Percentiles rank a stretch among this genome's conserved stretches.
Conservation (phyloP, 192 early-diverging fungal genomes). For the Coemansia erecta region DNA sequence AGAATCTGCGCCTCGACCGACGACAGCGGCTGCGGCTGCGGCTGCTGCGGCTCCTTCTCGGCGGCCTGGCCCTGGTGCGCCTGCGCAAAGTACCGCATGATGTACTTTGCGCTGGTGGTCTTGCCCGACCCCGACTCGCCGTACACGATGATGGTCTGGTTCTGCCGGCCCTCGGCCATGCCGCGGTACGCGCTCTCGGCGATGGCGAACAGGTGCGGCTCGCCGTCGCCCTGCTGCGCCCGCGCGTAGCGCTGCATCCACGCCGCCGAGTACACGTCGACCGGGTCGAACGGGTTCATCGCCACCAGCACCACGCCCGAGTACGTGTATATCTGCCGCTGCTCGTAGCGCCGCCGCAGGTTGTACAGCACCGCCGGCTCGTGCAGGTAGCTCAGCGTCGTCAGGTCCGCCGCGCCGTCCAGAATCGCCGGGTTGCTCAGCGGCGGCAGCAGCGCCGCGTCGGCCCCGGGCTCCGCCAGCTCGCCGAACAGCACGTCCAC, state of each 20-base stretch:
- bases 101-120: conserved; percentile 93
- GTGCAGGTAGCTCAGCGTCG: conserved; percentile 88
- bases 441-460: conserved; percentile 67
- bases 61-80: conserved; percentile 73
- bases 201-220: conserved; percentile 99
- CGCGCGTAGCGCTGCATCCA: conserved; percentile 87
- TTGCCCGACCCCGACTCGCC: conserved; percentile 98
- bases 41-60: no score
- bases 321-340: conserved; percentile 96
- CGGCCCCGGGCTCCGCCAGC: conserved; percentile 42
- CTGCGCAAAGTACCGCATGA: conserved; percentile 95
- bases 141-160: conserved; percentile 98
- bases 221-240: conserved; percentile 65
- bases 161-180: conserved; percentile 87
- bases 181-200: conserved; percentile 95
- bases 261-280: conserved; percentile 82
- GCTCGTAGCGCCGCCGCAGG: conserved; percentile 84
- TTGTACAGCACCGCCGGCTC: conserved; percentile 94
- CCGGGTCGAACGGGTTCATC: conserved; percentile 88
- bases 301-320: conserved; percentile 98
- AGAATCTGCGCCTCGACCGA: conserved; percentile 61
- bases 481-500: conserved; percentile 41
- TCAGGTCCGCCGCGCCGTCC: conserved; percentile 85
- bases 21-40: conserved; percentile 36
- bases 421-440: conserved; percentile 91